Percentiles rank a stretch among this genome's conserved stretches.
Conservation (phyloP, 805 yeast species). For the Nakazawaea laoshanensis region DNA sequence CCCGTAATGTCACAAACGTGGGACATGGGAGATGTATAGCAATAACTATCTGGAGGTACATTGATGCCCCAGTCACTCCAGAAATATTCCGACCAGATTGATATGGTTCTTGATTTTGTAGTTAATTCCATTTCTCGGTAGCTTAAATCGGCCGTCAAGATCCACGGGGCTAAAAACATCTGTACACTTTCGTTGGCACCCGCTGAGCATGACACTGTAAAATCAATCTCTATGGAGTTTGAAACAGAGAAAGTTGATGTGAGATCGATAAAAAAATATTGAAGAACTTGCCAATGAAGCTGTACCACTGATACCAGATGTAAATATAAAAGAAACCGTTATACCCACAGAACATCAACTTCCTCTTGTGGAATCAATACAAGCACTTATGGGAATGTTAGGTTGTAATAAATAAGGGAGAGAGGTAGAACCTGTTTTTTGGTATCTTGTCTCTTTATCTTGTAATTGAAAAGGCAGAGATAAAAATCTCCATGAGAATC, state of each 20-base stretch:
- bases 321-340: slow-evolving; percentile 1
- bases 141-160: background rate
- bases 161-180: slow-evolving; percentile 9
- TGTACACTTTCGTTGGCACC: slow-evolving; percentile 9
- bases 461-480: no score
- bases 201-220: slow-evolving; percentile 5
- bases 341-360: slow-evolving; percentile 6
- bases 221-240: background rate
- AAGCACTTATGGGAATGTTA: slow-evolving; percentile 6
- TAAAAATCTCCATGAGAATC: no score
- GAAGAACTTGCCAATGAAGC: slow-evolving; percentile 3
- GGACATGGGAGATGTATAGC: slow-evolving; percentile 5
- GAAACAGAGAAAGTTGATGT: background rate
- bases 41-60: slow-evolving; percentile 7
- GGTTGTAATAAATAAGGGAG: slow-evolving; percentile 2
- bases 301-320: slow-evolving; percentile 2
- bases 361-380: slow-evolving; percentile 7
- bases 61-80: slow-evolving; percentile 7
- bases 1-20: slow-evolving; percentile 5
- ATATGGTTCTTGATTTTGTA: background rate
- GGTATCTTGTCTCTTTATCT: slow-evolving; percentile 1
- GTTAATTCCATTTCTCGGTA: background rate
- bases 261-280: background rate
- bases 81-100: slow-evolving; percentile 2
- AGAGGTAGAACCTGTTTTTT: slow-evolving; percentile 1